Percentiles rank a stretch among this genome's conserved stretches.
phyloP scores from a whole-genome alignment of 2,329 filamentous ascomycete species.

The Ascochyta rabiei region DNA sequence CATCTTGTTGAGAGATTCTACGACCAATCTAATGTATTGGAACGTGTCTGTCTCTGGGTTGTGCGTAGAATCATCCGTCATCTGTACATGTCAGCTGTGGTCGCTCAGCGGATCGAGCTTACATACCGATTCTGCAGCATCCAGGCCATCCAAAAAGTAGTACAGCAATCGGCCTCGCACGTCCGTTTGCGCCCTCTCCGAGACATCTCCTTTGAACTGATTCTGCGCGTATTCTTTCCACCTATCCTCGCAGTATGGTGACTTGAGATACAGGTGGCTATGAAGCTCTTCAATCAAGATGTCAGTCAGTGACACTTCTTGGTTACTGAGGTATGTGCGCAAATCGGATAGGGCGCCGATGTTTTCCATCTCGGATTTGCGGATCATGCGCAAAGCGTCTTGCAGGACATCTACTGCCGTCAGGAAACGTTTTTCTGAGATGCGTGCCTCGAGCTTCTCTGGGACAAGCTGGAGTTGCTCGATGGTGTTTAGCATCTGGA shows the following conservation, averaged over 20 bases:
- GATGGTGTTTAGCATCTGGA: conserved; percentile 81
- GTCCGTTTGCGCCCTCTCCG: conserved; percentile 41
- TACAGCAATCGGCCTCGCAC: conserved; percentile 61
- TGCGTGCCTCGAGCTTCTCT: conserved; percentile 89
- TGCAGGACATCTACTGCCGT: conserved; percentile 91
- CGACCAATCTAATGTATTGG: conserved; percentile 83
- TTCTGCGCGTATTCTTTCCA: conserved; percentile 84
- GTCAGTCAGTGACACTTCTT: conserved; percentile 89
- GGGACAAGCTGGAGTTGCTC: conserved; percentile 89
- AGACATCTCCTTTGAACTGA: conserved; percentile 56
- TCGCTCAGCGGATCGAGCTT: neutral
- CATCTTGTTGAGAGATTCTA: conserved; percentile 90
- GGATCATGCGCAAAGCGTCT: conserved; percentile 80
- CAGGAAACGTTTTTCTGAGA: conserved; percentile 95
- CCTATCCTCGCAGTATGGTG: conserved; percentile 93
- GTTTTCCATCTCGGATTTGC: conserved; percentile 85
- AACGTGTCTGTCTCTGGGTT: conserved; percentile 97
- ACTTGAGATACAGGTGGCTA: conserved; percentile 96
- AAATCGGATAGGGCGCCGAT: conserved; percentile 89
- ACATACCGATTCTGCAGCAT: conserved; percentile 53
- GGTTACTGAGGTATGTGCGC: conserved; percentile 86
- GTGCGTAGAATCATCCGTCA: conserved; percentile 86
- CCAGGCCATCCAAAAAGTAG: conserved; percentile 62
- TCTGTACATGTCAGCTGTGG: conserved; percentile 41
- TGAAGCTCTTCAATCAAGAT: conserved; percentile 97